Evolutionary conservation across 768 basidiomycete genomes (phyloP), one percentile per base, ranked within the genome.

Genomic region (Daedaleopsis nitida): DNA sequence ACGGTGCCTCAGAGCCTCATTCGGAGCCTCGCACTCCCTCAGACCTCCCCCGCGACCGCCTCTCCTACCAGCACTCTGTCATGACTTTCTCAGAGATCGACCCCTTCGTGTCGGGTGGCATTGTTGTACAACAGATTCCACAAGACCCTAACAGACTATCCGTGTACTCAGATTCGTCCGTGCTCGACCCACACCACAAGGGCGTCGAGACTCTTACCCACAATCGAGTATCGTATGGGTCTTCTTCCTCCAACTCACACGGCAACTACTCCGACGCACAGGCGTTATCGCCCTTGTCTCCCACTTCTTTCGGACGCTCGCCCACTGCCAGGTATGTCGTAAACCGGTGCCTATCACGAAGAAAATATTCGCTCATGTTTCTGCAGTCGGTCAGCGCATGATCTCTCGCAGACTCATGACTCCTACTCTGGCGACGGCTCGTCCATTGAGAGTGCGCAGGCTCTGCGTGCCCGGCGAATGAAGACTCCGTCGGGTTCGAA

Each of bases 51-150:
- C 57, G 68, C 57, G 66, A 70, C 65, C 65, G 76, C 53, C 60
- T 61, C 47, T 71, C 72, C 27, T 75, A 74, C 55, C 79, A 81
- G 44, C 78, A 81, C 43, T 88, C 88, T 2, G 73, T 89, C 57
- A 69, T 88, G 55, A 86, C 86, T 4, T 77, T 86, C 23, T 83
- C 85, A 11, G 88, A 89, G 66, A 60, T 76, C 8, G 87, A 89
- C 74, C 87, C 87, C 6, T 88, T 89, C 66, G 85, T 84, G 27
- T 78, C 82, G 19, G 77, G 78, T 47, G 76, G 77, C 45, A 76
- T 83, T 38, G 69, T 81, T 23, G 64, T 81, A 65, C 75, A 73
- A 70, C 73, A 74, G 76, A 62, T 55, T 66, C 72, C 47, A 45
- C 73, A 59, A 47, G 82, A 83, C 65, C 78, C 75, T 21, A 81